Conservation (phyloP, 768 basidiomycete genomes). For the Steccherinum ochraceum region DNA sequence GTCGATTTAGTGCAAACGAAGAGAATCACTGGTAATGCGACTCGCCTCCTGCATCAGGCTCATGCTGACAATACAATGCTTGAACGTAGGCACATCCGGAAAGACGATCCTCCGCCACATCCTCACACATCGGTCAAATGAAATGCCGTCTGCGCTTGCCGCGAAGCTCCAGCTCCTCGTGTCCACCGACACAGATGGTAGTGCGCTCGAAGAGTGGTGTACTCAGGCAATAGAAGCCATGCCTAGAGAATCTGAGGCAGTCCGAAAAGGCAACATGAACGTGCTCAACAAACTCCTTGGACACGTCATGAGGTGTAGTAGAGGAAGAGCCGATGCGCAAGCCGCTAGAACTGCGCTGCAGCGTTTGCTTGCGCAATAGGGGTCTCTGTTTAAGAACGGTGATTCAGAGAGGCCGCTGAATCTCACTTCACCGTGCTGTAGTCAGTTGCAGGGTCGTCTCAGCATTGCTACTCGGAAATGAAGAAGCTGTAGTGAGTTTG, state of each 20-base stretch:
- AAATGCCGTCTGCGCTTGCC: conserved; percentile 38
- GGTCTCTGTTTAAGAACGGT: no score
- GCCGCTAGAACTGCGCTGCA: conserved; percentile 45
- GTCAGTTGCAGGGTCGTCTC: no score
- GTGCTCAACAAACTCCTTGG: conserved; percentile 82
- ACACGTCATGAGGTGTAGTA: conserved; percentile 75
- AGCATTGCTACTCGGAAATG: neutral
- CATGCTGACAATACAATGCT: conserved; percentile 5
- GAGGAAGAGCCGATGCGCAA: conserved; percentile 74
- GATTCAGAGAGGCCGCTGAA: no score
- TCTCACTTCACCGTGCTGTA: no score
- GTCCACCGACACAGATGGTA: conserved; percentile 25
- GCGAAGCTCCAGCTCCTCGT: conserved; percentile 42
- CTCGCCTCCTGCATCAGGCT: neutral
- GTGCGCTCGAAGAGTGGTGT: conserved; percentile 49
- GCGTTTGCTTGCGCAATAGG: conserved; percentile 29
- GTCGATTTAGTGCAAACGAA: conserved; percentile 66
- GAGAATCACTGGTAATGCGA: conserved; percentile 57
- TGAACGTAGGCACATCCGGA: conserved; percentile 63
- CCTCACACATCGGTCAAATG: conserved; percentile 38
- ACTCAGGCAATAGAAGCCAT: conserved; percentile 54
- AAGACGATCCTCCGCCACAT: conserved; percentile 72
- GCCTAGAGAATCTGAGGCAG: conserved; percentile 60
- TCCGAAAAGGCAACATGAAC: conserved; percentile 63
- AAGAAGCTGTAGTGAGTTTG: neutral